These are phyloP conservation scores for Trichoderma pleuroti DNA, from an alignment of 2,329 filamentous ascomycete genomes.

Conservation along the genomic window DNA sequence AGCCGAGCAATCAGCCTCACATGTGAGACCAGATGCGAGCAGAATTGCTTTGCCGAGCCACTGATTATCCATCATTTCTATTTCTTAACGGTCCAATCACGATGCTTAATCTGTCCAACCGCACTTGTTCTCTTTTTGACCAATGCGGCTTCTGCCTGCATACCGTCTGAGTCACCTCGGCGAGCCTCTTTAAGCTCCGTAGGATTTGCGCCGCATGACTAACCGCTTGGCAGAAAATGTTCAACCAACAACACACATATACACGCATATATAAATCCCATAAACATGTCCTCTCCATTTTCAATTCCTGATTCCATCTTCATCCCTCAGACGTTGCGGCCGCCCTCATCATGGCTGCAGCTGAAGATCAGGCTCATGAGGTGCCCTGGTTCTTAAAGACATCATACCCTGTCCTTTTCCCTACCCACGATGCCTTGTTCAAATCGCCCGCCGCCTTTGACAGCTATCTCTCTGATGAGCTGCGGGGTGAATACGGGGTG, in stretches of 20 bases:
- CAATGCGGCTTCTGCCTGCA: background rate
- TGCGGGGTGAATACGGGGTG: slow-evolving; percentile 22
- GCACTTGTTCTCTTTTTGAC: background rate
- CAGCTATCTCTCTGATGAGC: slow-evolving; percentile 29
- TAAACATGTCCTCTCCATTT: background rate
- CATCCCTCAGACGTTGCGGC: background rate
- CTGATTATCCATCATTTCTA: background rate
- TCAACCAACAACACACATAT: background rate
- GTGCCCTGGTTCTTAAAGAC: slow-evolving; percentile 39
- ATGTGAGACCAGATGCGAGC: background rate
- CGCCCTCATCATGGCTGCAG: background rate
- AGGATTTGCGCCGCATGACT: background rate
- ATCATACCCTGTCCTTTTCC: slow-evolving; percentile 38
- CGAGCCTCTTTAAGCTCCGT: background rate
- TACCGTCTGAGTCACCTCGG: slow-evolving; percentile 8
- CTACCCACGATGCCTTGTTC: slow-evolving; percentile 35
- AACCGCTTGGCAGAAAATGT: background rate
- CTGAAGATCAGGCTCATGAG: background rate
- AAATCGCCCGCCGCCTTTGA: slow-evolving; percentile 34
- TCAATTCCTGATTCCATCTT: background rate
- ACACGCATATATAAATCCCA: background rate
- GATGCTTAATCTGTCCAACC: background rate
- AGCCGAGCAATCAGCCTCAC: background rate
- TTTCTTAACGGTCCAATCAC: background rate
- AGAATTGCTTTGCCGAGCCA: background rate